Base-by-base conservation (phyloP, 805 yeast genomes). In the Metschnikowia bowlesiae region DNA sequence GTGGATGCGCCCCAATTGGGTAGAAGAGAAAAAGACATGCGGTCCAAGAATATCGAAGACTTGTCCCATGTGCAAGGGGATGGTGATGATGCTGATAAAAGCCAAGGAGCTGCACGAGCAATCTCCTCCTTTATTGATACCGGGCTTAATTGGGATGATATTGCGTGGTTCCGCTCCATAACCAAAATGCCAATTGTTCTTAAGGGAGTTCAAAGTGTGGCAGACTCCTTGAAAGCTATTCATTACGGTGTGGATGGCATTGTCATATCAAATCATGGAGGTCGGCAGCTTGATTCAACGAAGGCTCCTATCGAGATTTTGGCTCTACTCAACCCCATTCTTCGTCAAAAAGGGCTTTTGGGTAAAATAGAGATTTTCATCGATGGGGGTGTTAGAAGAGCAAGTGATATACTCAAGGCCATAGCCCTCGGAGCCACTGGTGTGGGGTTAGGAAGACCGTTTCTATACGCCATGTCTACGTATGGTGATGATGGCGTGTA, bases 21-120 rank as follows among this genome's bases (percentile, higher is more conserved):
- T 1, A 81, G 94, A 55, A 81, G 97, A 59, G 97, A 91, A 67
- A 90, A 89, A 67, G 96, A 89, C 62, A 80, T 81, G 81, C 79
- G 89, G 54, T 68, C 82, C 49, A 85, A 76, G 13, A 58, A 60
- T 41, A 55, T 66, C 30, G 63, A 56, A 39, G 69, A 65, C 43
- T 31, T 58, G 14, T 54, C 62, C 2, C 61, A 56, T 33, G 62
- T 64, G 8, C 67, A 64, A 41, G 62, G 64, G 9, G 77, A 73
- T 4, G 81, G 80, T 46, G 71, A 66, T 13, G 73, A 69, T 26
- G 76, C 82, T n/a, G 89, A 85, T 60, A 74, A 87, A 44, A 65
- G 80, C 29, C 84, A 84, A 64, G 97, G 97, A 49, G 96, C 96
- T 0, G 89, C 97, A 0, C 52, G 66, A 22, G 76, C 96, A 0